phyloP scores from a whole-genome alignment of 202 grass and related monocot genomes.

The Setaria viridis region DNA sequence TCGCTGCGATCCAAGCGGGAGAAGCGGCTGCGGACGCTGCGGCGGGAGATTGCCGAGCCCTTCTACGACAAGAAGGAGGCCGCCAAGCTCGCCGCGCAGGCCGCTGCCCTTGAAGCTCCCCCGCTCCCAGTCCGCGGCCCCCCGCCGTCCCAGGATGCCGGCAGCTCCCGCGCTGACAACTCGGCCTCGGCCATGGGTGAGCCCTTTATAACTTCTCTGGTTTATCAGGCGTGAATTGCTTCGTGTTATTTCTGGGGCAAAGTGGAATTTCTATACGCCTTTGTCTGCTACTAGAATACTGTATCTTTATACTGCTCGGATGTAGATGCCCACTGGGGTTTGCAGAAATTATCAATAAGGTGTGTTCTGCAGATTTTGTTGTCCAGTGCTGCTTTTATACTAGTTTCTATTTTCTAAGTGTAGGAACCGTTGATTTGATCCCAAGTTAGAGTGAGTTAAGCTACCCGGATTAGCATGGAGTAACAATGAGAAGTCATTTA shows the following conservation, averaged over 20 bases:
- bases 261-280: not conserved
- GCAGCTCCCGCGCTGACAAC: constrained; percentile 7
- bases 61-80: constrained; percentile 97
- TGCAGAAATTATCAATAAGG: not conserved
- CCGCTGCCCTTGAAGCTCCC: constrained; percentile 76
- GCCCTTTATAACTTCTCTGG: not conserved
- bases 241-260: not conserved
- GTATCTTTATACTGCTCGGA: not conserved
- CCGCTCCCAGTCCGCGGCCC: constrained; percentile 61
- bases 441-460: not conserved
- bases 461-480: not conserved
- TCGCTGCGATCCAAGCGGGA: constrained; percentile 84
- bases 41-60: constrained; percentile 81
- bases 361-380: not conserved
- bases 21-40: constrained; percentile 82
- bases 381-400: not conserved
- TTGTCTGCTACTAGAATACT: not conserved
- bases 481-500: not conserved
- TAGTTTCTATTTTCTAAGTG: not conserved
- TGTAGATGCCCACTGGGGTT: not conserved
- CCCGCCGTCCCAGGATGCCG: constrained; percentile 47
- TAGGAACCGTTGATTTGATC: not conserved
- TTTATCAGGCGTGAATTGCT: not conserved
- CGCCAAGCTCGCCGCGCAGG: constrained; percentile 83
- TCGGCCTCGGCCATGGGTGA: constrained; percentile 62